Percentiles rank a stretch among this genome's conserved stretches.
Conservation (phyloP, 2,329 filamentous ascomycete species). For the Fusarium equiseti region DNA sequence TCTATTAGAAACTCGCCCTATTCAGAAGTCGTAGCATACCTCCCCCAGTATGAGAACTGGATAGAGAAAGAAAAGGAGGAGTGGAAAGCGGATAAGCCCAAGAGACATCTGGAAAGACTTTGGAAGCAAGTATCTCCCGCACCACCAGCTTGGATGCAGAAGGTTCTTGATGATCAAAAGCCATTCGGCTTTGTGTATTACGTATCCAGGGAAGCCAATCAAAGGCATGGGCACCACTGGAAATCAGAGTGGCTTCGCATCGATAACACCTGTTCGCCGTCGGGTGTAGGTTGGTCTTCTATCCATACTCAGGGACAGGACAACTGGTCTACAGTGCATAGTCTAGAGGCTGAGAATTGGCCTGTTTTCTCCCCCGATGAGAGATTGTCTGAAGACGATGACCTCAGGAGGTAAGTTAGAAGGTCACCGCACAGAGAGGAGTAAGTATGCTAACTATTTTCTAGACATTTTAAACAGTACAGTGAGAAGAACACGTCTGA, state of each 20-base stretch:
- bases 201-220: slow-evolving; percentile 10
- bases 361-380: slow-evolving; percentile 12
- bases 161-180: slow-evolving; percentile 18
- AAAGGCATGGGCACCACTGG: slow-evolving; percentile 14
- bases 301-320: slow-evolving; percentile 18
- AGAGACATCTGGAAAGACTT: neutral
- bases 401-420: slow-evolving; percentile 16
- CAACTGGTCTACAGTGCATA: neutral
- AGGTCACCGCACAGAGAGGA: neutral
- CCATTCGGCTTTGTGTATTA: slow-evolving; percentile 37
- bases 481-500: neutral
- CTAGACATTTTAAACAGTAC: slow-evolving; percentile 36
- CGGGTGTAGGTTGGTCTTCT: neutral
- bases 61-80: too few relatives aligned
- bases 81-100: too few relatives aligned
- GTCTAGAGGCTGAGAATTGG: slow-evolving; percentile 11
- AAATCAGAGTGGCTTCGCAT: too few relatives aligned
- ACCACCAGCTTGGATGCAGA: slow-evolving; percentile 30
- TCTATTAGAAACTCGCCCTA: too few relatives aligned
- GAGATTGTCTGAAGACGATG: slow-evolving; percentile 10
- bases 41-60: too few relatives aligned
- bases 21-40: too few relatives aligned
- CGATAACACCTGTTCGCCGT: too few relatives aligned
- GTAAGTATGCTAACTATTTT: neutral
- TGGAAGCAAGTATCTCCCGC: slow-evolving; percentile 32